Evolutionary conservation across 2,329 filamentous ascomycete species (phyloP).

Genomic region (Trichoderma arundinaceum): DNA sequence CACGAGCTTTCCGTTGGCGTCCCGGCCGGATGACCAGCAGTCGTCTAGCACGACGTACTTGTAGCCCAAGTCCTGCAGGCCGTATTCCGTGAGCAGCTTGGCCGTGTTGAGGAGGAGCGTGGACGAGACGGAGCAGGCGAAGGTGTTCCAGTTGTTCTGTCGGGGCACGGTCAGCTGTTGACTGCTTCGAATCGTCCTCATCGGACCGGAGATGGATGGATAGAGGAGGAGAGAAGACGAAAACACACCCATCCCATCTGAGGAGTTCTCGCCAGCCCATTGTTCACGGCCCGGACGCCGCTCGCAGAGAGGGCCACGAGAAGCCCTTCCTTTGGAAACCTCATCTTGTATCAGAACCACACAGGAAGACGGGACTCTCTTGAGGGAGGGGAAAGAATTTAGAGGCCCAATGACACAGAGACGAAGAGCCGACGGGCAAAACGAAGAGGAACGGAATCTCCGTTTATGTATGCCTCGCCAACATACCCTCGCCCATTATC

Average conservation of each 20-base stretch:
- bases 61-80: constrained; percentile 41
- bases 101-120: constrained; percentile 34
- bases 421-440: constrained; percentile 3
- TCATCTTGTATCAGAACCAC: neutral
- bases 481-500: neutral
- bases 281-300: constrained; percentile 19
- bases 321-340: constrained; percentile 4
- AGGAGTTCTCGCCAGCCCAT: constrained; percentile 28
- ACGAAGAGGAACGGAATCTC: neutral
- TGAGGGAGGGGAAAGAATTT: neutral
- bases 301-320: constrained; percentile 17
- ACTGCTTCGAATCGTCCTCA: neutral
- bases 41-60: constrained; percentile 44
- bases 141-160: constrained; percentile 33
- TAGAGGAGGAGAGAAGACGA: neutral
- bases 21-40: constrained; percentile 43
- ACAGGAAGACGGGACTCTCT: neutral
- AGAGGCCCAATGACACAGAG: neutral
- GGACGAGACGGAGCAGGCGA: constrained; percentile 33
- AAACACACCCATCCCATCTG: constrained; percentile 31
- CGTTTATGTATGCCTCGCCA: neutral
- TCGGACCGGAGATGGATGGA: neutral
- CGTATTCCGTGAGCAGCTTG: constrained; percentile 38
- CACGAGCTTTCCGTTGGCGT: constrained; percentile 39
- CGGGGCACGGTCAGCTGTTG: neutral